Conservation (phyloP, 805 yeast species). For the Saturnispora serradocipensis region DNA sequence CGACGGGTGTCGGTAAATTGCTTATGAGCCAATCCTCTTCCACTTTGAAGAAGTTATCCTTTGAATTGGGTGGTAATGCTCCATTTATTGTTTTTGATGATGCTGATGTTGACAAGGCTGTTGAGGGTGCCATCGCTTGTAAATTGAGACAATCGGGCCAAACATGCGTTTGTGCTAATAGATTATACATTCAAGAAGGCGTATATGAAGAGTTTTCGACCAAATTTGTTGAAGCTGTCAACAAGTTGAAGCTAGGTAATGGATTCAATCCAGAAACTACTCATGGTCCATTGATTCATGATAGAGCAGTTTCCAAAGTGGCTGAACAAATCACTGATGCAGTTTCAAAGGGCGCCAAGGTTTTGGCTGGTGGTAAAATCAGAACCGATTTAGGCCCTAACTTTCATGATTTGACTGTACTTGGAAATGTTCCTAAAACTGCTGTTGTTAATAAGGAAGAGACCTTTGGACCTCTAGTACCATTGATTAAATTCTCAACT, state of each 20-base stretch:
- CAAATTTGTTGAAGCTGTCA: conserved; percentile 46
- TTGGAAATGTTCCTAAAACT: conserved; percentile 57
- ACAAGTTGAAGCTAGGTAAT: conserved; percentile 57
- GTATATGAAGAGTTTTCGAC: conserved; percentile 69
- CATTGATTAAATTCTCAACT: conserved; percentile 70
- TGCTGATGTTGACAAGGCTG: conserved; percentile 69
- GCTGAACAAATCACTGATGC: conserved; percentile 71
- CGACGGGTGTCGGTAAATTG: conserved; percentile 64
- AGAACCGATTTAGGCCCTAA: conserved; percentile 31
- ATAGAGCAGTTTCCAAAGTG: conserved; percentile 69
- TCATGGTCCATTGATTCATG: conserved; percentile 91
- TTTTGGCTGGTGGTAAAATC: conserved; percentile 55
- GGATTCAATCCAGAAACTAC: conserved; percentile 70
- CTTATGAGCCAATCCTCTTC: conserved; percentile 84
- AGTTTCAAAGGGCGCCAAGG: conserved; percentile 71
- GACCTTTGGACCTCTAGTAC: conserved; percentile 88
- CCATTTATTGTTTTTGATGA: conserved; percentile 86
- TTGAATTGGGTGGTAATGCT: conserved; percentile 95
- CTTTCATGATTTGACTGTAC: conserved; percentile 63
- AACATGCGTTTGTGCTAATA: conserved; percentile 91
- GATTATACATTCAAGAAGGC: conserved; percentile 79
- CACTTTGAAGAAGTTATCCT: conserved; percentile 79
- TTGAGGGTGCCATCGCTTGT: conserved; percentile 66
- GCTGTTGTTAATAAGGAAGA: conserved; percentile 69
- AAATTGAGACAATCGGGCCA: conserved; percentile 94